Evolutionary conservation across 2,329 filamentous ascomycete species (phyloP).

Genomic region (Penicillium sp.): DNA sequence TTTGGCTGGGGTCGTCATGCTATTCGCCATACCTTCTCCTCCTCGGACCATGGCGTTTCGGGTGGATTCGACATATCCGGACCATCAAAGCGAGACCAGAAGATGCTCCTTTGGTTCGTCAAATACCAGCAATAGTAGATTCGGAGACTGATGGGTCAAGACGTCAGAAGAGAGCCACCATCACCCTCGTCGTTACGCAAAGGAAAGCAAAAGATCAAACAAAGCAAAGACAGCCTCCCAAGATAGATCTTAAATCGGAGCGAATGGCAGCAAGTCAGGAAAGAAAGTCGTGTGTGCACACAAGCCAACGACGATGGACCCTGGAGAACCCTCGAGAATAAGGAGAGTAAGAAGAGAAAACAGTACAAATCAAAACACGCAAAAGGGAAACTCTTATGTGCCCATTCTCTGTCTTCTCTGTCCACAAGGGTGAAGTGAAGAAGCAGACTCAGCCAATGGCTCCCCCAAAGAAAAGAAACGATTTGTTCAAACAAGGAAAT

Average conservation of each 20-base stretch:
- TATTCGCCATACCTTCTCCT: constrained; percentile 45
- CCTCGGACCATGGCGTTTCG: constrained; percentile 47
- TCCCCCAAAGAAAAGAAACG: neutral
- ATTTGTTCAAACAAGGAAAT: neutral
- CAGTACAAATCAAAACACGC: constrained; percentile 10
- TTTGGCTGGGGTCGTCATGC: neutral
- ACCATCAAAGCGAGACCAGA: constrained; percentile 34
- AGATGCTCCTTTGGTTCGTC: neutral
- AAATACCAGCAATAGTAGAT: neutral
- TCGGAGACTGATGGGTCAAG: neutral
- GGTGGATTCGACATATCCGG: constrained; percentile 47
- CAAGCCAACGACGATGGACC: neutral
- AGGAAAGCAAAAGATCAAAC: neutral
- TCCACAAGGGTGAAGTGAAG: constrained; percentile 6
- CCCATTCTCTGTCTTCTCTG: constrained; percentile 18
- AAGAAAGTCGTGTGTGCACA: constrained; percentile 11
- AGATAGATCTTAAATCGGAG: constrained; percentile 9
- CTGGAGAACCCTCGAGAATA: neutral
- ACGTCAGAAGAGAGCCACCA: neutral
- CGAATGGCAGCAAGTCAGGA: constrained; percentile 8
- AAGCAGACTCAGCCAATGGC: neutral
- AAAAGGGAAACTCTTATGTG: constrained; percentile 13
- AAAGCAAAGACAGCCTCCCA: constrained; percentile 15
- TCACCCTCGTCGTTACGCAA: neutral
- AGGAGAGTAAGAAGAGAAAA: constrained; percentile 13